Conservation (phyloP, 306 rosid genomes). For the Fagus crenata region DNA sequence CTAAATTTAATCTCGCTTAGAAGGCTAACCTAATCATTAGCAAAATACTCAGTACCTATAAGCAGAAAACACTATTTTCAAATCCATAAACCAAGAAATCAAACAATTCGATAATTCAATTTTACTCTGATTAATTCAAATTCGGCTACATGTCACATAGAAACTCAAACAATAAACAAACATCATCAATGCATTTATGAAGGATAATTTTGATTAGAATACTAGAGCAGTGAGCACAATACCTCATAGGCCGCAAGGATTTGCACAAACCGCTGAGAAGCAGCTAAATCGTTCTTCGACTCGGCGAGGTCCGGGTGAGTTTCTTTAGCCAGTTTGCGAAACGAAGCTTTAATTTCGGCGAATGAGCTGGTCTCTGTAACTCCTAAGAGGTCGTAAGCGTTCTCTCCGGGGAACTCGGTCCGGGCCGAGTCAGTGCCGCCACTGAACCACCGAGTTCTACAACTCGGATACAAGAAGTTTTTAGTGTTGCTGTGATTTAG, state of each 20-base stretch:
- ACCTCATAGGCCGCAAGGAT: constrained; percentile 97
- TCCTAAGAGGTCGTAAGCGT: constrained; percentile 78
- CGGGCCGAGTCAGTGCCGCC: constrained; percentile 48
- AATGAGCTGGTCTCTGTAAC: constrained; percentile 74
- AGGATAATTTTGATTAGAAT: not conserved
- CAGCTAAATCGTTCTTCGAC: constrained; percentile 52
- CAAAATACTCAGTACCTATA: not conserved
- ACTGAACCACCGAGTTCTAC: constrained; percentile 44
- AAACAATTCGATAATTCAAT: not conserved
- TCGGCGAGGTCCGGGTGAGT: constrained; percentile 94
- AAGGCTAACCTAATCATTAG: not conserved
- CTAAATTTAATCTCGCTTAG: not conserved
- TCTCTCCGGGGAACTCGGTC: constrained; percentile 50
- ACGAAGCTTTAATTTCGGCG: constrained; percentile 77
- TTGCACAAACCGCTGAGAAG: constrained; percentile 74
- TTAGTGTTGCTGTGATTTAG: constrained; percentile 21
- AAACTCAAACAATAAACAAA: not conserved
- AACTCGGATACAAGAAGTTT: constrained; percentile 21
- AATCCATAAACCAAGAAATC: not conserved
- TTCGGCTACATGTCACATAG: not conserved
- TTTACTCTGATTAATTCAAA: not conserved
- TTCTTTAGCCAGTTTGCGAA: constrained; percentile 87
- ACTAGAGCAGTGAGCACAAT: not conserved
- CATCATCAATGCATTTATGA: not conserved
- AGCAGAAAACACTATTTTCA: not conserved